A percentile compares a stretch with the other conserved stretches of the same genome.
These are phyloP conservation scores for Sporobolomyces phaffii DNA, from an alignment of 768 basidiomycete species.

Conservation along the genomic window DNA sequence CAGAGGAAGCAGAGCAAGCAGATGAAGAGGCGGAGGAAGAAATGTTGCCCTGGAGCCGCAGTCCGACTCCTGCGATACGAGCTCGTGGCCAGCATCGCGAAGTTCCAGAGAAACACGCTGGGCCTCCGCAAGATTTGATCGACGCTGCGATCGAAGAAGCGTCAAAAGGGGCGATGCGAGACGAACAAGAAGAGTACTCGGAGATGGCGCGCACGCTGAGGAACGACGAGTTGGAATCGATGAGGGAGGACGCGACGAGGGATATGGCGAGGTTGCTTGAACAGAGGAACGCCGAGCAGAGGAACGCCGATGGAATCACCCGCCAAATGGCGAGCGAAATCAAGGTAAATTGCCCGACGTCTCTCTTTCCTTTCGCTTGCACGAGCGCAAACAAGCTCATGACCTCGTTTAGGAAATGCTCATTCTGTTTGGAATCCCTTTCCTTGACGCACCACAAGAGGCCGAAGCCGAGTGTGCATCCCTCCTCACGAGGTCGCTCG, in stretches of 20 bases:
- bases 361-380: neutral
- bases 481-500: conserved; percentile 72
- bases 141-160: conserved; percentile 67
- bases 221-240: conserved; percentile 71
- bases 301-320: conserved; percentile 91
- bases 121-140: conserved; percentile 1
- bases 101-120: too few relatives aligned
- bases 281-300: conserved; percentile 79
- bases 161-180: conserved; percentile 59
- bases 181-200: conserved; percentile 67
- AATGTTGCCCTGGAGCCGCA: conserved; percentile 48
- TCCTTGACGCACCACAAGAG: conserved; percentile 98
- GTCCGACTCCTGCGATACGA: conserved; percentile 50
- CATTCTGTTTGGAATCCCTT: conserved; percentile 91
- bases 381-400: neutral
- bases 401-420: conserved; percentile 63
- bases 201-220: conserved; percentile 85
- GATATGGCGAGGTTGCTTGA: conserved; percentile 76
- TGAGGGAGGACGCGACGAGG: conserved; percentile 81
- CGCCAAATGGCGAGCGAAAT: conserved; percentile 89
- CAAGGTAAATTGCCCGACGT: conserved; percentile 52
- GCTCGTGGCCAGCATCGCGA: too few relatives aligned
- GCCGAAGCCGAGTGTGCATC: conserved; percentile 98
- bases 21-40: conserved; percentile 41
- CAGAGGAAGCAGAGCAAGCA: neutral